Evolutionary conservation across 495 filamentous ascomycete genomes (phyloP).

Genomic region (Lophiostoma macrostomum): DNA sequence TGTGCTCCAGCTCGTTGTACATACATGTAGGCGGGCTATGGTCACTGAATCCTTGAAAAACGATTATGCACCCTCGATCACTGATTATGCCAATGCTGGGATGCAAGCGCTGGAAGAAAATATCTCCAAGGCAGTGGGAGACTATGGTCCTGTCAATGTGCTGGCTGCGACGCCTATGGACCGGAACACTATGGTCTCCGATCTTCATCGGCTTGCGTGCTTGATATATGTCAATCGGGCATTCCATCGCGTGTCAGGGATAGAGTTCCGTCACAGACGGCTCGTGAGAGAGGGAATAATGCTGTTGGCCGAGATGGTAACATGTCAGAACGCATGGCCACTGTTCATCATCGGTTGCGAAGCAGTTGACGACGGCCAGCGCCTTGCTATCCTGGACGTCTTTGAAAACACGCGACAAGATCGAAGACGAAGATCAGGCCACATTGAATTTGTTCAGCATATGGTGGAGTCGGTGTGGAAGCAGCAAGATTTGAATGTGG

Average conservation of each 20-base stretch:
- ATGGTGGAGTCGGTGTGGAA: conserved; percentile 32
- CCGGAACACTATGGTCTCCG: conserved; percentile 25
- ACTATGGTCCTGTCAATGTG: conserved; percentile 19
- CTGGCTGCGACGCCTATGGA: conserved; percentile 7
- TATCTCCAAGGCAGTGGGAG: conserved; percentile 21
- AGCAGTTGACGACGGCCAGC: conserved; percentile 29
- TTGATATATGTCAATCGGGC: conserved; percentile 32
- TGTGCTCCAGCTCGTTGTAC: conserved; percentile 29
- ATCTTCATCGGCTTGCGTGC: conserved; percentile 32
- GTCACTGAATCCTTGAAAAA: conserved; percentile 8
- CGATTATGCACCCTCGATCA: conserved; percentile 2
- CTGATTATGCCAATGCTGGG: conserved; percentile 4
- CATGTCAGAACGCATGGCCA: conserved; percentile 33
- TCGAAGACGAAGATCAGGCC: conserved; percentile 24
- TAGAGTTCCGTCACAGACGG: conserved; percentile 29
- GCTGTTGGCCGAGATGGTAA: conserved; percentile 21
- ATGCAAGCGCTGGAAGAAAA: conserved; percentile 23
- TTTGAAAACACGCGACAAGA: conserved; percentile 23
- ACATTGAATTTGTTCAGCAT: conserved; percentile 27
- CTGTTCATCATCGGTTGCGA: conserved; percentile 33
- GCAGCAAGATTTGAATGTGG: conserved; percentile 30
- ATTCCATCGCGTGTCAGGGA: conserved; percentile 21
- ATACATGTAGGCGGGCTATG: conserved; percentile 24
- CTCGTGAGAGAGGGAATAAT: conserved; percentile 31
- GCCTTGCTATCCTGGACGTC: conserved; percentile 28